These are phyloP conservation scores for Tephrocybe rancida DNA, from an alignment of 768 basidiomycete genomes.

Conservation along the genomic window DNA sequence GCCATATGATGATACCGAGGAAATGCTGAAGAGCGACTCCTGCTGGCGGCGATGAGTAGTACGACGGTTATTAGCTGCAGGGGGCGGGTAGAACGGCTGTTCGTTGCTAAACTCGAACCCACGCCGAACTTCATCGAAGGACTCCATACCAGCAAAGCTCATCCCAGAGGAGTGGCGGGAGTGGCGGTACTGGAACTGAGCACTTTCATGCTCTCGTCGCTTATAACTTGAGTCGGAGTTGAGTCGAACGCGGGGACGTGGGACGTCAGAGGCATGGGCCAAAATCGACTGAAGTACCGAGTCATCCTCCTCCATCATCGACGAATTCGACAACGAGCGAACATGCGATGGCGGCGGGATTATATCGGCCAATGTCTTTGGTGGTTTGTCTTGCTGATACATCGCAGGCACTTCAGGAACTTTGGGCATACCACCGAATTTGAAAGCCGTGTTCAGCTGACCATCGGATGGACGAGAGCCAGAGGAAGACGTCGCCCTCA, in stretches of 20 bases:
- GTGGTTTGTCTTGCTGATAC: constrained; percentile 29
- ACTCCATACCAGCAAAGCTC: constrained; percentile 74
- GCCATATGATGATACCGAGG: constrained; percentile 81
- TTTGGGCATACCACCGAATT: constrained; percentile 62
- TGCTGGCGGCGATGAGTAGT: constrained; percentile 42
- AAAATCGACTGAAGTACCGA: constrained; percentile 59
- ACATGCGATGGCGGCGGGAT: constrained; percentile 65
- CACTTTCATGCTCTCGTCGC: constrained; percentile 24
- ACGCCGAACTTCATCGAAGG: constrained; percentile 77
- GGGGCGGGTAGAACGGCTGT: constrained; percentile 67
- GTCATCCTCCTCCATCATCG: constrained; percentile 49
- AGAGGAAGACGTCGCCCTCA: constrained; percentile 31
- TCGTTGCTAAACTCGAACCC: constrained; percentile 73
- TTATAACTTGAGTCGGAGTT: constrained; percentile 49
- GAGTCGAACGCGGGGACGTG: constrained; percentile 34
- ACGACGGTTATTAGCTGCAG: constrained; percentile 33
- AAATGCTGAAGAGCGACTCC: constrained; percentile 72
- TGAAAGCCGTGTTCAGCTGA: constrained; percentile 71
- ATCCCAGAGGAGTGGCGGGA: constrained; percentile 52
- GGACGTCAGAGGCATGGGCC: constrained; percentile 43
- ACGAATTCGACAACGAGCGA: constrained; percentile 48
- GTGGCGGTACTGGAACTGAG: constrained; percentile 24
- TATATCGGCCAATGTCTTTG: constrained; percentile 72
- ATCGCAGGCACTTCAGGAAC: constrained; percentile 19
- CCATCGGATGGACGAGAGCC: constrained; percentile 59